Base-by-base conservation (phyloP, 805 yeast species). In the Starmerella asiatica region DNA sequence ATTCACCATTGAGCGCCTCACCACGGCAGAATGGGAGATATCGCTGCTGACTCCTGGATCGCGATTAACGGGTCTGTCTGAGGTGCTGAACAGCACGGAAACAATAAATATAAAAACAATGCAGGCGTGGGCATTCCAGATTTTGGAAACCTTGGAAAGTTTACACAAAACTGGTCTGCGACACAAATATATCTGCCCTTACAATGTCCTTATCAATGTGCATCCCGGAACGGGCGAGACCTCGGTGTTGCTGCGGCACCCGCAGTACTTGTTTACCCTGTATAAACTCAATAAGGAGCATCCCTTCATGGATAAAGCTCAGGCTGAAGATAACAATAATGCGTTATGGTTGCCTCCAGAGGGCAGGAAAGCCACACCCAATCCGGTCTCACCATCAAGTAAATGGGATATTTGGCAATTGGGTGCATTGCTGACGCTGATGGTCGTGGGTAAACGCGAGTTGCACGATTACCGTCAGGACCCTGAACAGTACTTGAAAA, bases 361-460 rank as follows among this genome's bases (percentile, higher is more conserved):
- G 56, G 47, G 44, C 18, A 21, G 43, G 12, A 6, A 23, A 20
- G 9, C 21, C n/a, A 29, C n/a, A 4, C 9, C 6, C 19, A 29
- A 18, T 4, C 7, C 36, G 18, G 15, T 4, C 7, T 2, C 30
- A 15, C 46, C 44, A 1, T 78, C 78, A 42, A 64, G 85, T 28
- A 81, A 84, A 56, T 76, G 95, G 0, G 98, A 91, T 62, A 79
- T 91, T 8, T 91, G 97, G 97, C 81, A 81, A 53, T 60, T 85
- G 29, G 98, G 96, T 6, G 82, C 82, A 0, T 57, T 80, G 5
- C 77, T 88, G 48, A 67, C 76, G 15, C 75, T 79, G 46, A 63
- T 77, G 56, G 65, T 82, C 3, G 63, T 69, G 32, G 88, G 93
- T 0, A 60, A 65, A 2, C 75, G 72, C 8, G 48, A 38, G 6